Base-by-base conservation (phyloP, 176 grass and related monocot species). In the Aechmea fasciata region DNA sequence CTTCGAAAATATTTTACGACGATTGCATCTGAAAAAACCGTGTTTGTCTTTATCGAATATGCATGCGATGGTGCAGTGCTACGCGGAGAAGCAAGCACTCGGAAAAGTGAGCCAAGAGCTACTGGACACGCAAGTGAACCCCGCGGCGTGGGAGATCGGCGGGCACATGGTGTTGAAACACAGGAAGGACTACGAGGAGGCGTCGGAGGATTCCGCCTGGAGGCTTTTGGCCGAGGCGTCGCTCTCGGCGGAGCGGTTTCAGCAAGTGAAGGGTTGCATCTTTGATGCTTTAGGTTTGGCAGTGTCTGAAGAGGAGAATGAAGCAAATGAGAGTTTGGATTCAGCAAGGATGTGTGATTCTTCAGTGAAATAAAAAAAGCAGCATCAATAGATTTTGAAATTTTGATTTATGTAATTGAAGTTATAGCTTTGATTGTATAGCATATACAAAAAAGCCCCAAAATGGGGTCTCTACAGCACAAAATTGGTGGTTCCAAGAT, bases 121-220 rank as follows among this genome's bases (percentile, higher is more conserved):
- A 41, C 77, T 97, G 0, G 82, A 97, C 57, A 90, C 77, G 73
- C 79, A 77, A 76, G 90, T 92, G 47, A 97, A 87, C 48, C 94
- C 94, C 11, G 94, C 86, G 15, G 77, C 83, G 2, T 92, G 94
- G 89, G 93, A 97, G 71, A 81, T 92, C 24, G 85, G 93, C 72
- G 89, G 94, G 14, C 94, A 97, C 77, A 29, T 97, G 68, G 87
- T 97, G 15, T 71, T 90, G 70, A 92, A 97, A 83, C 78, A 72
- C 62, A 90, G 74, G 71, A 85, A 85, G 69, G 84, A 87, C 52
- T 97, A 92, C 2, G 79, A 90, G 0, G 86, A 90, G 74, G 79
- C 79, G 13, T 85, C 77, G 0, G 93, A 85, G 55, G 71, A 68
- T 22, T 89, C 19, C 57, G 13, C 90, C 19, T 71, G 68, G 80